Evolutionary conservation across 352 stramenopile genomes (phyloP), one percentile per base, ranked within the genome.

Genomic region (Plasmopara viticola): DNA sequence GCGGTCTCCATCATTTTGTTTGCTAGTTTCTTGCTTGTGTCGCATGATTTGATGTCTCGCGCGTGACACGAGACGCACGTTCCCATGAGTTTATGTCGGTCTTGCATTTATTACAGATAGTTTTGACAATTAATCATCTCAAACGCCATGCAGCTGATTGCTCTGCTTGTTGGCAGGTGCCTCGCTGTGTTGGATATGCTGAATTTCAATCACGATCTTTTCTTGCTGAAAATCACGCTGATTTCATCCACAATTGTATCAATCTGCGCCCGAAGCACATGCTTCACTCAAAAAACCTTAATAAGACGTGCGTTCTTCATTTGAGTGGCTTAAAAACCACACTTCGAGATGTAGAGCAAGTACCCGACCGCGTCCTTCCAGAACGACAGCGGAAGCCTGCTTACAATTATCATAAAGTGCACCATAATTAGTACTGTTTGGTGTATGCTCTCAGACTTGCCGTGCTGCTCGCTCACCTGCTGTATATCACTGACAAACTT

Each of bases 381-480:
- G 28, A 49, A 49, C 7, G 10, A 9, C 13, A 41, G 37, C 37
- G 37, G 2, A 15, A 28, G 30, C 29, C 9, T 39, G 12, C 14
- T 15, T 41, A n/a, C 28, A 10, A 49, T 39, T 0, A 49, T 34
- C 29, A 37, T 49, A 17, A 9, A 49, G 7, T 28, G 25, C 12
- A 28, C 29, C 44, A 49, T 49, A 28, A 29, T 49, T 18, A 49
- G 29, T 6, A 39, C 14, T 10, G 28, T 49, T 9, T 14, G 28
- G 17, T 39, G 44, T 28, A 49, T 47, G 15, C 41, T 17, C 12
- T 15, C 25, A 13, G 41, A 17, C 12, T 49, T 49, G 29, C 44
- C 6, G 42, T 48, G 38, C 0, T 25, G 48, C 12, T 73, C 62
- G 3, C 53, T 57, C n/a, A 48, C 20, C 28, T 25, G 44, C 5